Conservation (phyloP, 2,329 filamentous ascomycete species). For the Parasarocladium wereldwijsianum region DNA sequence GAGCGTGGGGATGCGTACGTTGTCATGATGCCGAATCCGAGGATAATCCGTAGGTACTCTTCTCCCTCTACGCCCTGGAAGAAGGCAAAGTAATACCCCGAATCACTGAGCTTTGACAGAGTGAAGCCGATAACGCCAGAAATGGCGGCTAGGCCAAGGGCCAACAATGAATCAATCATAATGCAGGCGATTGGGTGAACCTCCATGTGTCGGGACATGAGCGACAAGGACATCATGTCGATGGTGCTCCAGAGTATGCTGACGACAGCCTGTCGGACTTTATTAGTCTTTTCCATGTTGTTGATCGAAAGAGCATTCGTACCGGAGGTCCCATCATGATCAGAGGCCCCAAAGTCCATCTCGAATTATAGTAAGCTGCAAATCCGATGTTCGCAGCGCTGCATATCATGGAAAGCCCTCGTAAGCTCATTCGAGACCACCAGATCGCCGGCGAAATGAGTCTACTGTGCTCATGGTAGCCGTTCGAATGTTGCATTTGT, state of each 20-base stretch:
- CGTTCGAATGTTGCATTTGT: no score
- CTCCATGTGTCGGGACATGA: neutral
- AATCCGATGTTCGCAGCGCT: slow-evolving; percentile 4
- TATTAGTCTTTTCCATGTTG: neutral
- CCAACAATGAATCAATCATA: slow-evolving; percentile 7
- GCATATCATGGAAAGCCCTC: slow-evolving; percentile 5
- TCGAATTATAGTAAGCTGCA: slow-evolving; percentile 6
- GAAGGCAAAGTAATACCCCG: slow-evolving; percentile 9
- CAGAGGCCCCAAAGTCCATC: slow-evolving; percentile 7
- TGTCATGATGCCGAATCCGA: slow-evolving; percentile 7
- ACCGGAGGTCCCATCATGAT: slow-evolving; percentile 9
- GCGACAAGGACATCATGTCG: slow-evolving; percentile 6
- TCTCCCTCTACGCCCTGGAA: slow-evolving; percentile 6
- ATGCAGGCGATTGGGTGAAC: slow-evolving; percentile 6
- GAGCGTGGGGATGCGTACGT: no score
- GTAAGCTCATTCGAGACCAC: slow-evolving; percentile 7
- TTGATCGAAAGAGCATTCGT: neutral
- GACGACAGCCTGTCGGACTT: slow-evolving; percentile 3
- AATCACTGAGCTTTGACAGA: slow-evolving; percentile 7
- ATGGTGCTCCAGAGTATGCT: slow-evolving; percentile 6
- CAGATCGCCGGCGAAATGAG: neutral
- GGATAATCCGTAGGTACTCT: slow-evolving; percentile 6
- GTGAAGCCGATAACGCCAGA: slow-evolving; percentile 7
- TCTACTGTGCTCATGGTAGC: no score
- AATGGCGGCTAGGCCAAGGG: slow-evolving; percentile 6